phyloP scores from a whole-genome alignment of 1,284 basidiomycete genomes.

The Phylloporus sp. region DNA sequence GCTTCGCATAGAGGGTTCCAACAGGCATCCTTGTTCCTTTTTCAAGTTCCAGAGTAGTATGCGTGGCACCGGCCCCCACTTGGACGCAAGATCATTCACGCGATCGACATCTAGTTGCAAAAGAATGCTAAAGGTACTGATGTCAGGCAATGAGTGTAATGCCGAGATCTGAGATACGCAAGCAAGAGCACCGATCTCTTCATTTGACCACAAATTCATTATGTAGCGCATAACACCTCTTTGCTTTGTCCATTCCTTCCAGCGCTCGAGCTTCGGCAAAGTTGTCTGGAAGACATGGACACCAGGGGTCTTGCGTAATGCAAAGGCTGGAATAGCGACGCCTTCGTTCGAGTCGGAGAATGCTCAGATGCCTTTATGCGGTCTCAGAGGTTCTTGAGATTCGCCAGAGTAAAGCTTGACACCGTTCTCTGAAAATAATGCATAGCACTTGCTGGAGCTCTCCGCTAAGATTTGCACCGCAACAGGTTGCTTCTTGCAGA shows the following conservation, averaged over 20 bases:
- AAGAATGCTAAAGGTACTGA: background rate
- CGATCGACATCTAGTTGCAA: background rate
- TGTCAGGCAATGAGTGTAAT: background rate
- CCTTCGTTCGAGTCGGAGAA: constrained; percentile 2
- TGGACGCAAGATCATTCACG: background rate
- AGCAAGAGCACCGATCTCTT: background rate
- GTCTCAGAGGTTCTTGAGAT: background rate
- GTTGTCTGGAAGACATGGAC: constrained; percentile 3
- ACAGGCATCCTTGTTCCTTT: background rate
- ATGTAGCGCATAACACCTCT: background rate
- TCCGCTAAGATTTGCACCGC: background rate
- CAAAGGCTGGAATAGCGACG: background rate
- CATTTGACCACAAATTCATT: background rate
- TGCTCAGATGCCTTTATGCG: background rate
- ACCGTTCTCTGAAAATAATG: background rate
- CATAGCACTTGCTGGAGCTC: background rate
- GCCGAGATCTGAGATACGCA: background rate
- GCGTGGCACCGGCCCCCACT: background rate
- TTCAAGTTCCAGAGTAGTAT: background rate
- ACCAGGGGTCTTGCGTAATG: background rate
- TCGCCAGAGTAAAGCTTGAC: background rate
- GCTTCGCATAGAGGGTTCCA: background rate
- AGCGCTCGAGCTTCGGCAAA: background rate
- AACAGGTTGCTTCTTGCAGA: constrained; percentile 2
- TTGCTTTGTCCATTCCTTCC: constrained; percentile 1